Conservation (phyloP, 805 yeast species). For the Suhomyces tanzawaensis region DNA sequence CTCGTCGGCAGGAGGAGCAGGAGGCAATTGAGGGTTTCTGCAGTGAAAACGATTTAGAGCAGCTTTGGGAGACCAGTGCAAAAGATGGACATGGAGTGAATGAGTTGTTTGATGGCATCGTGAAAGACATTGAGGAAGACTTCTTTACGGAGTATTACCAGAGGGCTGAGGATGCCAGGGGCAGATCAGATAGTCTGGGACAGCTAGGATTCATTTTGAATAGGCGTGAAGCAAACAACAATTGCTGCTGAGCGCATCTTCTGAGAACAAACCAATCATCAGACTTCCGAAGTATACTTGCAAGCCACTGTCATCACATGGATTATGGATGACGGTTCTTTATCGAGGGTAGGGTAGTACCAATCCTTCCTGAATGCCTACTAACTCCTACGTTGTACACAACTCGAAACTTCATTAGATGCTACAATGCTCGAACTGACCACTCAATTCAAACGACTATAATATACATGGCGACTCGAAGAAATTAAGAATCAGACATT, state of each 20-base stretch:
- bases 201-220: constrained; percentile 1
- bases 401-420: too few species aligned
- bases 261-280: too few species aligned
- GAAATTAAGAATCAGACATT: too few species aligned
- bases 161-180: constrained; percentile 6
- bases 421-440: too few species aligned
- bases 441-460: too few species aligned
- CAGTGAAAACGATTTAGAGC: constrained; percentile 14
- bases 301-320: too few species aligned
- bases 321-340: too few species aligned
- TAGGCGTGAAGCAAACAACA: neutral
- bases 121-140: constrained; percentile 29
- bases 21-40: constrained; percentile 16
- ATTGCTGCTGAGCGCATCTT: neutral
- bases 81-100: constrained; percentile 64
- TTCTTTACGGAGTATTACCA: constrained; percentile 23
- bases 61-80: constrained; percentile 54
- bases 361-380: too few species aligned
- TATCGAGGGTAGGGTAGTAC: too few species aligned
- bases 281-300: too few species aligned
- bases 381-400: too few species aligned
- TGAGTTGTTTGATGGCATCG: constrained; percentile 31
- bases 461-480: too few species aligned
- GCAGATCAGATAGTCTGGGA: neutral
- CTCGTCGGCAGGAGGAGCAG: constrained; percentile 13